phyloP scores from a whole-genome alignment of 352 stramenopile genomes.

The Globisporangium abappressorium region DNA sequence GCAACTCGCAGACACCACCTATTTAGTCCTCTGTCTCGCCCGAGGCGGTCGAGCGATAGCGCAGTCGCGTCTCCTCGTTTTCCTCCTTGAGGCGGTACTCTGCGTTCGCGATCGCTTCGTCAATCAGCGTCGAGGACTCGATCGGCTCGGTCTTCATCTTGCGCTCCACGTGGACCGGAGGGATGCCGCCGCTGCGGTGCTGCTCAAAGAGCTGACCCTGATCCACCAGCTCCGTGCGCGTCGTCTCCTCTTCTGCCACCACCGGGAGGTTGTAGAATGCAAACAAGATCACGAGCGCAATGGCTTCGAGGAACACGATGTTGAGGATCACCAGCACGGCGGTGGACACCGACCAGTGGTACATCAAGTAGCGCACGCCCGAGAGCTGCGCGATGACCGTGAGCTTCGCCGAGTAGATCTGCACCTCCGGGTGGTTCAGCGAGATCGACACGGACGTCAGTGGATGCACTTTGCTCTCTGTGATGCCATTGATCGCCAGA shows the following conservation, averaged over 20 bases:
- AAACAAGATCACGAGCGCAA: constrained; percentile 65
- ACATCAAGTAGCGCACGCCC: constrained; percentile 83
- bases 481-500: constrained; percentile 66
- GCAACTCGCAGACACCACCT: neutral
- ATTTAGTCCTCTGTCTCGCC: neutral
- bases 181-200: constrained; percentile 25
- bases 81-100: constrained; percentile 14
- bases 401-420: constrained; percentile 71
- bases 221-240: constrained; percentile 13
- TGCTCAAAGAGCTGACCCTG: constrained; percentile 24
- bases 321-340: constrained; percentile 73
- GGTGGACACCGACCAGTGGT: constrained; percentile 78
- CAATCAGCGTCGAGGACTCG: constrained; percentile 22
- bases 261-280: constrained; percentile 58
- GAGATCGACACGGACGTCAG: constrained; percentile 46
- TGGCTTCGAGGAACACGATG: constrained; percentile 67
- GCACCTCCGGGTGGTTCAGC: constrained; percentile 67
- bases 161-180: constrained; percentile 31
- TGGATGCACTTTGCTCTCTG: constrained; percentile 49
- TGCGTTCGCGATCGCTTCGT: constrained; percentile 16
- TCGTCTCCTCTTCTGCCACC: constrained; percentile 17
- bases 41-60: constrained; percentile 6
- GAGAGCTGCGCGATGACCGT: constrained; percentile 82
- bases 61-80: constrained; percentile 28
- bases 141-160: constrained; percentile 38